Base-by-base conservation (phyloP, 2,329 filamentous ascomycete genomes). In the Phyllosticta citriasiana region DNA sequence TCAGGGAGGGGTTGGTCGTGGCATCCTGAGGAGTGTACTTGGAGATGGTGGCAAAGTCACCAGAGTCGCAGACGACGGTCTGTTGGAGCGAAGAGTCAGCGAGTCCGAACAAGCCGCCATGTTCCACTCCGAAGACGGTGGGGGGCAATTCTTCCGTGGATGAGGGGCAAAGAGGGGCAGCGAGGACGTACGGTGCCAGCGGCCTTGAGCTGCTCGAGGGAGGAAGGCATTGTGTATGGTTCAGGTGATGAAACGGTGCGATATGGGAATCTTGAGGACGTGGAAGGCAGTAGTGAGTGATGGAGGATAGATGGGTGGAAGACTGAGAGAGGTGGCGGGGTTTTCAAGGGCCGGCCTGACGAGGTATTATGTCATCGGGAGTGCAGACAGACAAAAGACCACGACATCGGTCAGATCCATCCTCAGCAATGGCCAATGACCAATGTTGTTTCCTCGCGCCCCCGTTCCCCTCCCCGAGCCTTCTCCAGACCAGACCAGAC, bases 11-110 rank as follows among this genome's bases (percentile, higher is more conserved):
- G 87, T 99, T 99, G 82, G 94, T 99, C 77, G 94, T 99, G 74
- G 94, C 94, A 89, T 99, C 94, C 84, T 99, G 92, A 67, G 94
- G 94, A 87, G 96, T 96, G 87, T 99, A 99, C 84, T 97, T 97
- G 83, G 84, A 92, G 78, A 99, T 99, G 78, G 92, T 92, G 86
- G 80, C 76, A 68, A 78, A 77, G 73, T 81, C 88, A 87, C 92
- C 94, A 78, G 93, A 96, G 82, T 97, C 94, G 78, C 89, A 93
- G 78, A 97, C 94, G 74, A 97, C 94, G 67, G 90, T 88, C 91
- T 94, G 74, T 68, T 51, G 60, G 53, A 53, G 19, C 57, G 50
- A 30, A 58, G 35, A 62, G 58, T 68, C 52, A 66, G 64, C n/a
- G 16, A 59, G 16, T 55, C 35, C 57, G 53, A 52, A 52, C 25